A percentile compares a stretch with the other conserved stretches of the same genome.
These are phyloP conservation scores for Phaeosphaeriaceae sp. DNA, from an alignment of 2,329 filamentous ascomycete genomes.

Conservation along the genomic window DNA sequence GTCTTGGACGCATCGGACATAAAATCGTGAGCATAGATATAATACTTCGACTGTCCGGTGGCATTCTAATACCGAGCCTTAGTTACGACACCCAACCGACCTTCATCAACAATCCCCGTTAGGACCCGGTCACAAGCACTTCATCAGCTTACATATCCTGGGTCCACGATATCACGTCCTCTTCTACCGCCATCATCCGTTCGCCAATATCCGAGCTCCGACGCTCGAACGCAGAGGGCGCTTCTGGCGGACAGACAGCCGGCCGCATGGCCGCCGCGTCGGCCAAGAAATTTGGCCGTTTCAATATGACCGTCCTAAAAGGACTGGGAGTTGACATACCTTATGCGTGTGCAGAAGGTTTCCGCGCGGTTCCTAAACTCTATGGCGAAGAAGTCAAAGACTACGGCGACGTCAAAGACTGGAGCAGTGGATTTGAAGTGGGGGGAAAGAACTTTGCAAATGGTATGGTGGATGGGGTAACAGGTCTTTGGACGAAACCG, in stretches of 20 bases:
- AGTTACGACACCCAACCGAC: constrained; percentile 30
- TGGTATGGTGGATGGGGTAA: too few relatives aligned
- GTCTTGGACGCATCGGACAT: too few relatives aligned
- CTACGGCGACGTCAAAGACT: constrained; percentile 42
- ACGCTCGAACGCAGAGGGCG: constrained; percentile 5
- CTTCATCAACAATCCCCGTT: constrained; percentile 44
- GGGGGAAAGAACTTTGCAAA: too few relatives aligned
- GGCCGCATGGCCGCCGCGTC: constrained; percentile 15
- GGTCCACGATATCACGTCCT: too few relatives aligned
- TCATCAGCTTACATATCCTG: too few relatives aligned
- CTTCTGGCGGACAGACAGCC: constrained; percentile 7
- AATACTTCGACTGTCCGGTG: too few relatives aligned
- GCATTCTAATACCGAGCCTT: constrained; percentile 11
- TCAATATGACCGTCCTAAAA: constrained; percentile 31
- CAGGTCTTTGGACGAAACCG: too few relatives aligned
- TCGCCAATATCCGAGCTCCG: constrained; percentile 17
- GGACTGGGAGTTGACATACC: constrained; percentile 48
- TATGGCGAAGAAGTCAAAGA: constrained; percentile 47
- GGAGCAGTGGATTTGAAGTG: constrained; percentile 38
- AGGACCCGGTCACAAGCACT: constrained; percentile 72
- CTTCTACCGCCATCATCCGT: constrained; percentile 64
- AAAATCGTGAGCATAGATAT: too few relatives aligned
- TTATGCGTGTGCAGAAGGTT: constrained; percentile 45
- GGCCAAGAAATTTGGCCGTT: constrained; percentile 28
- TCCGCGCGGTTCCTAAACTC: constrained; percentile 43